Evolutionary conservation across 1,139 yeast genomes (phyloP), one percentile per base, ranked within the genome.

Genomic region (Candida sanyaensis): DNA sequence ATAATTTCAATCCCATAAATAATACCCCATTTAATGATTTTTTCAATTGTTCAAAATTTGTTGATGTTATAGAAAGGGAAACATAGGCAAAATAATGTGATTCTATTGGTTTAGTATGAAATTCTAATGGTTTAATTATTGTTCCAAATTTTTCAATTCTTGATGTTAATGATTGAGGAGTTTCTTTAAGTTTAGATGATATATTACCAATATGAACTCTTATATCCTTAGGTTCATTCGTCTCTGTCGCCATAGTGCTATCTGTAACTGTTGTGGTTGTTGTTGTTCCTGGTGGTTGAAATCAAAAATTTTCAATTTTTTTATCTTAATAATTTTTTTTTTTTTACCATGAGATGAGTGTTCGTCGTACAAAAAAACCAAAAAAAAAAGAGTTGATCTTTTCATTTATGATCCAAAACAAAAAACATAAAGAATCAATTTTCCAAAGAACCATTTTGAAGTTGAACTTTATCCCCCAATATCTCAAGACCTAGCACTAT

Each of bases 201-300:
- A 88, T 77, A 48, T 83, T 78, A 11, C 96, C 93, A 11, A 88
- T 80, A 59, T 84, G 87, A n/a, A 88, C 61, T 42, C 92, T 24
- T 10, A 44, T n/a, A 8, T 44, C 44, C n/a, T 92, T 42, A n/a
- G 12, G 6, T 9, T 43, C 47, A 17, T 17, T 17, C 21, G 3
- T 17, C 3, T 17, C 21, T 17, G 21, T 17, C n/a, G 48, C n/a
- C 48, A 45, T 46, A 24, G 21, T 26, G 26, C 3, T 17, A 12
- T n/a, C 9, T 38, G 36, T 28, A 5, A 4, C 33, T 24, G 13
- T 4, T 42, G 39, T 12, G 29, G 12, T 6, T 9, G 24, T 27
- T 24, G 31, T 9, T 27, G 23, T 1, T 37, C 1, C 13, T 17
- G 31, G 31, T 21, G 24, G 21, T 17, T 17, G 3, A 2, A 17